Percentiles rank a stretch among this genome's conserved stretches.
These are phyloP conservation scores for Vigna hirtella DNA, from an alignment of 306 rosid genomes.

Conservation along the genomic window DNA sequence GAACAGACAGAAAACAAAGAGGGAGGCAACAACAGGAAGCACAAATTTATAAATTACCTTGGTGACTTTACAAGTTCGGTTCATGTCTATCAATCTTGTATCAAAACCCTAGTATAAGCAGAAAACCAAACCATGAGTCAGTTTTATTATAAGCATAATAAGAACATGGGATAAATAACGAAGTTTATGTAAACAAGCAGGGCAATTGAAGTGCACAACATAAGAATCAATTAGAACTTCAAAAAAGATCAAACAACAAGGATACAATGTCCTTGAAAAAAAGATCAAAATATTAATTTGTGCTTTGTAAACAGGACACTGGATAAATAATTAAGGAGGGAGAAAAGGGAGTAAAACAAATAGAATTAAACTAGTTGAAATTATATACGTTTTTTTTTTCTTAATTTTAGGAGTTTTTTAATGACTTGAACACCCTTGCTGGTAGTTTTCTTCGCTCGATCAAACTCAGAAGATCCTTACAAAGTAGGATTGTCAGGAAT, in stretches of 20 bases:
- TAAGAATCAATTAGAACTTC: constrained; percentile 33
- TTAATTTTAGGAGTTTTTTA: neutral
- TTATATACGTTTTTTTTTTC: neutral
- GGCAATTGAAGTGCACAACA: constrained; percentile 14
- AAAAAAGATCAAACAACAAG: constrained; percentile 7
- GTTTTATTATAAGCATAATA: constrained; percentile 29
- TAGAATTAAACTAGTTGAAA: neutral
- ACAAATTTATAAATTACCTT: constrained; percentile 59
- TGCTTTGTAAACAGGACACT: neutral
- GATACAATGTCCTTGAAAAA: neutral
- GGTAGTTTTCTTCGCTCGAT: neutral
- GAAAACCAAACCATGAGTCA: constrained; percentile 30
- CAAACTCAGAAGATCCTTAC: constrained; percentile 14
- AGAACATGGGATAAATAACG: constrained; percentile 11
- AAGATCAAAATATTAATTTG: neutral
- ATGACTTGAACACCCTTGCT: neutral
- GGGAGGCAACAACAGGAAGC: constrained; percentile 7
- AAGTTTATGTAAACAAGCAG: neutral
- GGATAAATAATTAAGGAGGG: neutral
- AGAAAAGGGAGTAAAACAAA: neutral
- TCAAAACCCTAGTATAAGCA: constrained; percentile 82
- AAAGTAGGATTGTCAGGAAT: neutral
- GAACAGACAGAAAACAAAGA: constrained; percentile 5
- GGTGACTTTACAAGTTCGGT: constrained; percentile 93
- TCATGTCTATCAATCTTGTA: constrained; percentile 83